Conservation (phyloP, 257 asterid genomes). For the Solanum dulcamara region DNA sequence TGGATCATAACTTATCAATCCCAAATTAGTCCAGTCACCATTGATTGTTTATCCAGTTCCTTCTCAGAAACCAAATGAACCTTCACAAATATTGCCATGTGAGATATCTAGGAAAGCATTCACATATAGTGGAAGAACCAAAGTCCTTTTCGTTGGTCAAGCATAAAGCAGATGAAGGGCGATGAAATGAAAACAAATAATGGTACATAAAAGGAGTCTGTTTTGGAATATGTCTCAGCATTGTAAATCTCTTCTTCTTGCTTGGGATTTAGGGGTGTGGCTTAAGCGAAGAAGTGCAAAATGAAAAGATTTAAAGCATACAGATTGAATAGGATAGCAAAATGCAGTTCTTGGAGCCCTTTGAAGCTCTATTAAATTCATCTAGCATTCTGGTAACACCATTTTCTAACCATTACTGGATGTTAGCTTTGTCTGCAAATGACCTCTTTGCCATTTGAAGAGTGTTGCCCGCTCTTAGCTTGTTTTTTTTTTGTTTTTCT, state of each 20-base stretch:
- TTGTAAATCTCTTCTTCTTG: background rate
- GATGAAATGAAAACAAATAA: background rate
- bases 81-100: background rate
- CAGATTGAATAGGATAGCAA: background rate
- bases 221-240: background rate
- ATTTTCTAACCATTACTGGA: background rate
- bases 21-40: background rate
- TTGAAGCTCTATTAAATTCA: background rate
- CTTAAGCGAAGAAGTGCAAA: background rate
- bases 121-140: background rate
- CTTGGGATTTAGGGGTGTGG: background rate
- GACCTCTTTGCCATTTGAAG: background rate
- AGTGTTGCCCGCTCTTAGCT: background rate
- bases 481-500: background rate
- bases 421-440: background rate
- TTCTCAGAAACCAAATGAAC: background rate
- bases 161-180: background rate
- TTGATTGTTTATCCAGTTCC: background rate
- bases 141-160: background rate
- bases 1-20: background rate
- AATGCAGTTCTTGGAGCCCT: background rate
- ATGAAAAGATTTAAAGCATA: background rate
- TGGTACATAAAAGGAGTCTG: background rate
- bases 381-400: background rate
- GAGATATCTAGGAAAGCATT: background rate